phyloP scores from a whole-genome alignment of 2,329 filamentous ascomycete species.

The Lithohypha guttulata region DNA sequence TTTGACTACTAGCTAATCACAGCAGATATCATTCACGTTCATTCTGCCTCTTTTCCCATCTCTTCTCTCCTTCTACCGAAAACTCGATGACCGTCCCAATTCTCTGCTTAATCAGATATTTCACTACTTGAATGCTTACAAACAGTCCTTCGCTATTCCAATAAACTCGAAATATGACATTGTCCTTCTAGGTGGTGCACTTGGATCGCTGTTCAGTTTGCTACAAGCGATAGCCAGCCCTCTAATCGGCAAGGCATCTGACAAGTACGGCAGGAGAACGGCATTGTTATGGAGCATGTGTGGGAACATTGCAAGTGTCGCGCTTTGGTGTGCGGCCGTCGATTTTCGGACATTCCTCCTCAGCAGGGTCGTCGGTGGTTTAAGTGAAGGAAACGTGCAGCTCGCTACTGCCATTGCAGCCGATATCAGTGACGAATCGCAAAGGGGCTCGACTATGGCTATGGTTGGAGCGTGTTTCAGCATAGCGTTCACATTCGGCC shows the following conservation, averaged over 20 bases:
- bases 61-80: slow-evolving; percentile 90
- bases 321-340: slow-evolving; percentile 84
- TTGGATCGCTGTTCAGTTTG: slow-evolving; percentile 87
- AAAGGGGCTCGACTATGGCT: slow-evolving; percentile 85
- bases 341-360: slow-evolving; percentile 94
- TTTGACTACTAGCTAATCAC: slow-evolving; percentile 6
- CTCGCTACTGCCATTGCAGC: slow-evolving; percentile 92
- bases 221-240: slow-evolving; percentile 89
- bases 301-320: slow-evolving; percentile 85
- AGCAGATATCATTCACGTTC: slow-evolving; percentile 92
- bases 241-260: slow-evolving; percentile 77
- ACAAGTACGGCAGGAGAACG: slow-evolving; percentile 74
- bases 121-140: slow-evolving; percentile 81
- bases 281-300: slow-evolving; percentile 85
- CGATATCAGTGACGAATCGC: slow-evolving; percentile 79
- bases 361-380: slow-evolving; percentile 80
- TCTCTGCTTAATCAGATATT: slow-evolving; percentile 73
- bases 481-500: slow-evolving; percentile 92
- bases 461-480: slow-evolving; percentile 94
- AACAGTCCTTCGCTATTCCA: slow-evolving; percentile 78
- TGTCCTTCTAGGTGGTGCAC: slow-evolving; percentile 81
- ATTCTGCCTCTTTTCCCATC: slow-evolving; percentile 94
- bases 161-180: slow-evolving; percentile 97
- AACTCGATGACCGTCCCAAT: slow-evolving; percentile 53
- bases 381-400: slow-evolving; percentile 96